Conservation (phyloP, 1,139 yeast species). For the Debaryomyces udenii region DNA sequence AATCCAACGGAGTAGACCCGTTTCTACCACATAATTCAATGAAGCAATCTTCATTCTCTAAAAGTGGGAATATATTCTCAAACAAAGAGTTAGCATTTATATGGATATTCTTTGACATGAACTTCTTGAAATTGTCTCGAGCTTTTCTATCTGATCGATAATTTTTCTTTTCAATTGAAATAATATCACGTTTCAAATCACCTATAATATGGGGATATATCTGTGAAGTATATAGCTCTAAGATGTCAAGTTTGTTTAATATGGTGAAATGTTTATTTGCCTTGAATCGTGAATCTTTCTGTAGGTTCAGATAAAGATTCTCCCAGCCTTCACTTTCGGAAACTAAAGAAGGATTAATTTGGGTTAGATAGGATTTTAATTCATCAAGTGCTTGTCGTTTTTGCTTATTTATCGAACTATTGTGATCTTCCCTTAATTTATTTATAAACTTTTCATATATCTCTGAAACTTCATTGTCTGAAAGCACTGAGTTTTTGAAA, state of each 20-base stretch:
- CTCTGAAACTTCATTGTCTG: slow-evolving; percentile 56
- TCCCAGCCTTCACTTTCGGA: slow-evolving; percentile 47
- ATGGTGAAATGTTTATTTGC: slow-evolving; percentile 60
- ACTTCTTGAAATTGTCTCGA: slow-evolving; percentile 56
- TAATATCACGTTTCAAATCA: slow-evolving; percentile 39
- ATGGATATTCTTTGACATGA: slow-evolving; percentile 44
- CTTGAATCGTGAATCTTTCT: slow-evolving; percentile 53
- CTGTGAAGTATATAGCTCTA: slow-evolving; percentile 54
- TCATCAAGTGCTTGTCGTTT: slow-evolving; percentile 56
- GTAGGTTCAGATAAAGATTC: slow-evolving; percentile 40
- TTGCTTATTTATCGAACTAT: slow-evolving; percentile 29
- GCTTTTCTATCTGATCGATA: slow-evolving; percentile 64
- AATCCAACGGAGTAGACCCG: slow-evolving; percentile 80
- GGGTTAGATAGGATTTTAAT: slow-evolving; percentile 50
- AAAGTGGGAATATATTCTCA: slow-evolving; percentile 52
- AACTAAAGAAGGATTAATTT: slow-evolving; percentile 36
- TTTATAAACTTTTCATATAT: slow-evolving; percentile 55
- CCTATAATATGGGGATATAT: slow-evolving; percentile 43
- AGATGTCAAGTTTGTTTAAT: slow-evolving; percentile 61
- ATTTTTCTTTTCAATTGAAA: slow-evolving; percentile 41
- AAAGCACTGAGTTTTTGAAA: slow-evolving; percentile 62
- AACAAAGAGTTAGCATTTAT: slow-evolving; percentile 63
- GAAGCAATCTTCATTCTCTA: slow-evolving; percentile 64
- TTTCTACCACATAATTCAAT: slow-evolving; percentile 68
- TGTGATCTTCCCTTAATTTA: slow-evolving; percentile 42